These are phyloP conservation scores for Salix viminalis DNA, from an alignment of 345 rosid species.

Conservation along the genomic window DNA sequence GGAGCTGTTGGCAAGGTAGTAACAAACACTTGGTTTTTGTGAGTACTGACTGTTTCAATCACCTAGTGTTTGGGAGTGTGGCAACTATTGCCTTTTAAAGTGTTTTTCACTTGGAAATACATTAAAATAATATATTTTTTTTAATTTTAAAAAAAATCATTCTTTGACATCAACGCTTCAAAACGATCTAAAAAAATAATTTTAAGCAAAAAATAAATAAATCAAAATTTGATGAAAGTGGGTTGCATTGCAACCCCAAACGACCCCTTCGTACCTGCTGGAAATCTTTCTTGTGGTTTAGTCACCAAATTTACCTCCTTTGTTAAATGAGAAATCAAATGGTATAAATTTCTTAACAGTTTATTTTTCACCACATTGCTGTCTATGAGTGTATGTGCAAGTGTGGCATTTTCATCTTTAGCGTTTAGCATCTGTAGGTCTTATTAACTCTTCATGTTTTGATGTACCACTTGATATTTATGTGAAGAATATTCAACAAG, in stretches of 20 bases:
- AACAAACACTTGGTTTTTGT: constrained; percentile 2
- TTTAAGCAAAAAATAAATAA: no score
- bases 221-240: no score
- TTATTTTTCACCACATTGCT: neutral
- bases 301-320: neutral
- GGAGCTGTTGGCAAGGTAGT: constrained; percentile 99
- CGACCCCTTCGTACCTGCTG: neutral
- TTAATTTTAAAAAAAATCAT: no score
- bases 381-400: neutral
- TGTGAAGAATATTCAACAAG: neutral
- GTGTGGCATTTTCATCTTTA: neutral
- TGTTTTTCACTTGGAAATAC: no score
- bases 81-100: no score
- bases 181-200: no score
- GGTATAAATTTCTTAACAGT: neutral
- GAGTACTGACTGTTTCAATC: neutral
- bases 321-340: neutral
- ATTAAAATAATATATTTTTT: no score
- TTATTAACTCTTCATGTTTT: neutral
- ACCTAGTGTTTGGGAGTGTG: neutral
- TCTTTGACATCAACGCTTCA: no score
- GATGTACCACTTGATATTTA: neutral
- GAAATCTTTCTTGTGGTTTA: neutral
- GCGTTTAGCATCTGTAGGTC: neutral
- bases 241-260: no score